Conservation (phyloP, 2,329 filamentous ascomycete species). For the Talaromyces sp. region DNA sequence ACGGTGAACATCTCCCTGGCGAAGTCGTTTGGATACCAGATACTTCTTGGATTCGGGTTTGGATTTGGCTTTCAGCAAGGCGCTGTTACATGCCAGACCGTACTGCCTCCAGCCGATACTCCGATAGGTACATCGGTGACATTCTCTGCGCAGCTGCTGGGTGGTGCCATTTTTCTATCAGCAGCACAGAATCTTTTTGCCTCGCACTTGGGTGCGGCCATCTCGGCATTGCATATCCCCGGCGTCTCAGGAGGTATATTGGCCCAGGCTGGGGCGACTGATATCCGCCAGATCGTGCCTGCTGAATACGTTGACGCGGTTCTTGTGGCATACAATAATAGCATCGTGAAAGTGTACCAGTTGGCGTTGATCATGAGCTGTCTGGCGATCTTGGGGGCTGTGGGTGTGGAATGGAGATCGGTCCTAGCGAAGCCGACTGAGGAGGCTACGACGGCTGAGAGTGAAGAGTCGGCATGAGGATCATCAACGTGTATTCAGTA, state of each 20-base stretch:
- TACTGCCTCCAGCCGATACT: slow-evolving; percentile 27
- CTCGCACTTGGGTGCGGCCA: neutral
- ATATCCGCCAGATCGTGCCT: slow-evolving; percentile 3
- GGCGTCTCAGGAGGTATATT: neutral
- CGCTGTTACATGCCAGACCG: slow-evolving; percentile 25
- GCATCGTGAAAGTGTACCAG: neutral
- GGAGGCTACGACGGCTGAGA: neutral
- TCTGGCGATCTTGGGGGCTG: neutral
- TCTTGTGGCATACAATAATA: slow-evolving; percentile 7
- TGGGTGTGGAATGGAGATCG: slow-evolving; percentile 8
- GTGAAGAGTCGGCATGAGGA: neutral
- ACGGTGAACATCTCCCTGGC: slow-evolving; percentile 12
- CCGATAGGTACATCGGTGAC: slow-evolving; percentile 26
- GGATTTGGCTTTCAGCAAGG: slow-evolving; percentile 28
- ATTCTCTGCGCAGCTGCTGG: slow-evolving; percentile 26
- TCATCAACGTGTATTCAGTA: too few relatives aligned
- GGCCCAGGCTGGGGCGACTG: slow-evolving; percentile 15
- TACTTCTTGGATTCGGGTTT: slow-evolving; percentile 30
- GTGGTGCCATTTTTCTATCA: slow-evolving; percentile 25
- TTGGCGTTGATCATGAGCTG: slow-evolving; percentile 10
- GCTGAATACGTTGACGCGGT: slow-evolving; percentile 1
- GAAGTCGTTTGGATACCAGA: slow-evolving; percentile 29
- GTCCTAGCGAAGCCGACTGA: neutral
- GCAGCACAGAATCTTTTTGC: slow-evolving; percentile 25
- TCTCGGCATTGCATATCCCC: neutral